phyloP scores from a whole-genome alignment of 2,329 filamentous ascomycete species.

The Meredithiella fracta region DNA sequence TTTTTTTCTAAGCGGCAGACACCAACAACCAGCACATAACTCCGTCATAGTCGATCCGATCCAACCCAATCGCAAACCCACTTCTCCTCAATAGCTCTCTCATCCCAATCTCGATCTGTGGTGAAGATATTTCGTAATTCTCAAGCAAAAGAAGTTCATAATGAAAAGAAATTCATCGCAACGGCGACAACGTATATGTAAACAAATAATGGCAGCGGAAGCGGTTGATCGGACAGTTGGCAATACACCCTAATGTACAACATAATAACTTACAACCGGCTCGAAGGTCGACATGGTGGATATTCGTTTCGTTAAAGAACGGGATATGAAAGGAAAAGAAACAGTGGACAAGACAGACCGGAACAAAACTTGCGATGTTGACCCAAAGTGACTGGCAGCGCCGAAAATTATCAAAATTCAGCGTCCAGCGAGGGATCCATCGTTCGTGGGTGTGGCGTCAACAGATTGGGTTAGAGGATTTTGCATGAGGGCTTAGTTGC shows the following conservation, averaged over 20 bases:
- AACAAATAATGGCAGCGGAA: conserved; percentile 7
- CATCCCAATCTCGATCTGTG: neutral
- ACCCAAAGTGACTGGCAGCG: conserved; percentile 6
- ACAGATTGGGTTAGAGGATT: conserved; percentile 5
- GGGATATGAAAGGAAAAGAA: conserved; percentile 19
- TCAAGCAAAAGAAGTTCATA: neutral
- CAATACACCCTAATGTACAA: conserved; percentile 1
- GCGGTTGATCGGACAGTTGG: neutral
- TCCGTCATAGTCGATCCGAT: no score
- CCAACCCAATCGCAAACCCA: no score
- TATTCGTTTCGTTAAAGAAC: conserved; percentile 23
- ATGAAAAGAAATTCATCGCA: neutral
- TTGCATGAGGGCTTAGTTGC: conserved; percentile 8
- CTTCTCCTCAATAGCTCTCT: no score
- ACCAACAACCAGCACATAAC: no score
- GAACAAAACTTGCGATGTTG: conserved; percentile 14
- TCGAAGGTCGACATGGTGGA: conserved; percentile 53
- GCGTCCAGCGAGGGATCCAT: conserved; percentile 9
- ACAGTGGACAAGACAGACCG: conserved; percentile 17
- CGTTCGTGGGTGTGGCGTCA: conserved; percentile 13
- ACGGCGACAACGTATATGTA: conserved; percentile 2
- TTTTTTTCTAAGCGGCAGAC: no score
- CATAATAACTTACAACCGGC: conserved; percentile 44
- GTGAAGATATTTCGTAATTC: neutral
- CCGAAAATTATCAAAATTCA: conserved; percentile 13